Conservation (phyloP, 1,139 yeast genomes). For the Saccharomyces hybrid region DNA sequence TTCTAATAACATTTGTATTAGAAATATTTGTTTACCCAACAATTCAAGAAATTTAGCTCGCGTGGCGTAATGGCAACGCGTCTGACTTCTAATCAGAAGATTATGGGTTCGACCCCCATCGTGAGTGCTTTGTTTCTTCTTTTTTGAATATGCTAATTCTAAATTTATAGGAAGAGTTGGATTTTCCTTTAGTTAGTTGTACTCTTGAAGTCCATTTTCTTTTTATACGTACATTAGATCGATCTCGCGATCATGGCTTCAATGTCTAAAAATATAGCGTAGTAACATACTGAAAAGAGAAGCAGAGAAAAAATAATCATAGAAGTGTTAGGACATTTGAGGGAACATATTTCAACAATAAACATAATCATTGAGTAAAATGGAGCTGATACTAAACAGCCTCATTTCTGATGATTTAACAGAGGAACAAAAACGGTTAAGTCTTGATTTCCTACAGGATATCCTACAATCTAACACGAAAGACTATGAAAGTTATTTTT, state of each 20-base stretch:
- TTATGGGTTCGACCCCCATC: slow-evolving; percentile 60
- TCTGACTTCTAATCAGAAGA: slow-evolving; percentile 58
- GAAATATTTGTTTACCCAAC: no score
- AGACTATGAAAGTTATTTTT: slow-evolving; percentile 23
- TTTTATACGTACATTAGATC: background rate
- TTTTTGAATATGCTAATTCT: background rate
- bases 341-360: background rate
- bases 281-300: background rate
- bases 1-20: no score
- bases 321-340: background rate
- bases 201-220: background rate
- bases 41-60: slow-evolving; percentile 33
- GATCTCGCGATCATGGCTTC: background rate
- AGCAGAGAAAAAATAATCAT: background rate
- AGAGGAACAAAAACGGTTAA: slow-evolving; percentile 10
- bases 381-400: slow-evolving; percentile 2
- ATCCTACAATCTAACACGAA: slow-evolving; percentile 18
- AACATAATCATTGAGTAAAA: background rate
- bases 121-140: slow-evolving; percentile 38
- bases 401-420: slow-evolving; percentile 5
- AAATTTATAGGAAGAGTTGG: background rate
- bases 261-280: background rate
- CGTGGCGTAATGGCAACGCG: slow-evolving; percentile 61
- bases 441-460: slow-evolving; percentile 14
- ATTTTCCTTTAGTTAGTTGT: background rate